Evolutionary conservation across 139 green algal species (phyloP), one percentile per base, ranked within the genome.

Genomic region (Chlorella sp.): DNA sequence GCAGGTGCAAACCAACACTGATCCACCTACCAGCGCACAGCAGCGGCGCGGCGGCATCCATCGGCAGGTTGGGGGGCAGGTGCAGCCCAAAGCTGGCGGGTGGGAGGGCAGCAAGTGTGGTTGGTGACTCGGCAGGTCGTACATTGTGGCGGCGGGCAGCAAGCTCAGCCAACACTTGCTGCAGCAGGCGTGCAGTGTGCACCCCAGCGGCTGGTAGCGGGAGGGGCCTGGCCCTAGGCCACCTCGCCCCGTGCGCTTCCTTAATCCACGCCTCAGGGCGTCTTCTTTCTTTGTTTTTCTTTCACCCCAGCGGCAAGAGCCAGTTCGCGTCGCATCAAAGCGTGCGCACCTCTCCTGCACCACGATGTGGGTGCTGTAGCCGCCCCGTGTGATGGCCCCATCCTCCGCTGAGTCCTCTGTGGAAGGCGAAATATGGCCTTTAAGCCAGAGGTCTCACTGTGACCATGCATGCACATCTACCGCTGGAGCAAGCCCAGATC

Each of bases 281-380:
- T n/a, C n/a, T n/a, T n/a, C n/a, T n/a, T n/a, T n/a, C n/a, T n/a
- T n/a, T n/a, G n/a, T n/a, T n/a, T n/a, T n/a, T n/a, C n/a, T n/a
- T n/a, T n/a, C n/a, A n/a, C n/a, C n/a, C n/a, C n/a, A n/a, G n/a
- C n/a, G n/a, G n/a, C n/a, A n/a, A n/a, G n/a, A n/a, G n/a, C n/a
- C n/a, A n/a, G n/a, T n/a, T n/a, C n/a, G n/a, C n/a, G n/a, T n/a
- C n/a, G n/a, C n/a, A n/a, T n/a, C n/a, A n/a, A n/a, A n/a, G n/a
- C n/a, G n/a, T 44, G 32, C 69, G 60, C 88, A 95, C 67, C 85
- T 73, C 68, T 95, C 80, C 39, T 86, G 70, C 1, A 92, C 84
- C 6, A 96, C 89, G 18, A 95, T 83, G 83, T 93, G 86, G 21
- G 81, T 91, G 17, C 90, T 93, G 89, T 98, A 98, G 69, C 95